Conservation (phyloP, 2,329 filamentous ascomycete species). For the Monilinia fructicola region DNA sequence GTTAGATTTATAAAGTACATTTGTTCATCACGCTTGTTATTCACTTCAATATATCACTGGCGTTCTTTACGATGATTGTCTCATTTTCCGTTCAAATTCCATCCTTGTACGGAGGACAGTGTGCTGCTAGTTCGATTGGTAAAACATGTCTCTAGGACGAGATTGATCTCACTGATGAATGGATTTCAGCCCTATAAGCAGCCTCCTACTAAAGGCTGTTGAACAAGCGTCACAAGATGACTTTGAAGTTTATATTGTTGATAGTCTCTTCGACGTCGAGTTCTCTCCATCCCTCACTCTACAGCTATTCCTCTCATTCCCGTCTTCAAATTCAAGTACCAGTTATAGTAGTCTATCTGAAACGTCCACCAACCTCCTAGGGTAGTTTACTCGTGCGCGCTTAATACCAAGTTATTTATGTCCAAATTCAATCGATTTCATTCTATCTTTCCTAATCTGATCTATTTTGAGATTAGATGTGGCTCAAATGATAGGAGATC, state of each 20-base stretch:
- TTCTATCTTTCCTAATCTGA: slow-evolving; percentile 3
- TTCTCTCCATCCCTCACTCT: neutral
- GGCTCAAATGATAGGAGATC: neutral
- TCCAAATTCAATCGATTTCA: slow-evolving; percentile 11
- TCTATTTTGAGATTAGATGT: slow-evolving; percentile 27
- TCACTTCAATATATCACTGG: neutral
- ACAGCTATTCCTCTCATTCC: neutral
- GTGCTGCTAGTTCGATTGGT: neutral
- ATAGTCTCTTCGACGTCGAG: neutral
- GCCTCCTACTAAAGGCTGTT: neutral
- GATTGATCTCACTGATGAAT: neutral
- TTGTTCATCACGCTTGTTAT: neutral
- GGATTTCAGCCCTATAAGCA: slow-evolving; percentile 8
- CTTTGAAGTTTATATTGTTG: neutral
- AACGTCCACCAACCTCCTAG: slow-evolving; percentile 5
- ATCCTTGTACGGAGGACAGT: neutral
- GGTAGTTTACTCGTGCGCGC: neutral
- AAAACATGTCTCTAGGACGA: slow-evolving; percentile 3
- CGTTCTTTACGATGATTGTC: slow-evolving; percentile 12
- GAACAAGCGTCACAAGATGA: neutral
- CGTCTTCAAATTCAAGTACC: neutral
- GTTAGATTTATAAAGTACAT: neutral
- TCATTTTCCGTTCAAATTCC: neutral
- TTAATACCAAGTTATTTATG: slow-evolving; percentile 16
- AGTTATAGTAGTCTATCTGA: slow-evolving; percentile 6